Base-by-base conservation (phyloP, 306 rosid species). In the Fragaria iinumae region DNA sequence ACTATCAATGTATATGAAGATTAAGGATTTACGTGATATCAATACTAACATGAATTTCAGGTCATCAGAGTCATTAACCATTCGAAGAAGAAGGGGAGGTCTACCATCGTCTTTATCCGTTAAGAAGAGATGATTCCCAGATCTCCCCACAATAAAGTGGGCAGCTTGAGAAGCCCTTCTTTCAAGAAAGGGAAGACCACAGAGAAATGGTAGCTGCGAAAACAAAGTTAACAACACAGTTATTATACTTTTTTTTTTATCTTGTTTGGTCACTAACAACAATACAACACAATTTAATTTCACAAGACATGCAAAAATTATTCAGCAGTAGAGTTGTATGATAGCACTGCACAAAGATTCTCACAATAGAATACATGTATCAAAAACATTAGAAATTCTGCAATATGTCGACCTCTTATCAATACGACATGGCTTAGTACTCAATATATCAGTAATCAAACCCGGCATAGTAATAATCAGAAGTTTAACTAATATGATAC, bases 111-210 rank as follows among this genome's bases (percentile, higher is more conserved):
- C 97, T 12, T 77, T 66, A 69, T 95, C 98, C 60, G 86, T 87
- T 39, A 95, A 95, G 84, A 95, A 95, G 45, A 95, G 97, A 86
- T 95, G 97, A 87, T 95, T 95, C 74, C 98, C 98, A 17, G 98
- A 84, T 88, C 93, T 89, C 80, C 97, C 98, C 45, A 83, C 96
- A 81, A 95, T 81, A 80, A 92, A 86, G 88, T 94, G 98, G 27
- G 98, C 97, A 60, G 98, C 87, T 86, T 92, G 87, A 56, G 96
- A 83, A 44, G 97, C 98, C 79, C 90, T 88, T 88, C 91, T 90
- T 87, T 95, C 97, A 63, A 95, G 97, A 83, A 92, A 92, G 81
- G 95, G 91, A 79, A 95, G 91, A 72, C 98, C 98, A 49, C 96
- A 89, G 64, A 95, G 96, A 77, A 95, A 62, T 2, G 98, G 98